Evolutionary conservation across 805 yeast species (phyloP).

Genomic region (Candida railenensis): DNA sequence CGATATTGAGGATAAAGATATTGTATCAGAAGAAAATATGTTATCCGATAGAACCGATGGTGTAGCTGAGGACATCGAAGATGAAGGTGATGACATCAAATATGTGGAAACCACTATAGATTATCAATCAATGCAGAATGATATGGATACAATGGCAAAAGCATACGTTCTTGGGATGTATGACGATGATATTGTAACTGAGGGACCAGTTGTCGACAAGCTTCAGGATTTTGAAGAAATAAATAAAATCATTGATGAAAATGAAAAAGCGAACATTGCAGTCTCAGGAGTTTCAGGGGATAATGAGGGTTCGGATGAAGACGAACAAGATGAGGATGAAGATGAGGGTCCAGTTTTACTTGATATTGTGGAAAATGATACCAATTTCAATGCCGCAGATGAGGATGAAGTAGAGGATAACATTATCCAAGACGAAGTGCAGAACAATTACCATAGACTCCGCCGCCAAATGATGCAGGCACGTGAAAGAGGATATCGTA

Average conservation of each 20-base stretch:
- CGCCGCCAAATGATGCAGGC: conserved; percentile 48
- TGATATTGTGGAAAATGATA: conserved; percentile 44
- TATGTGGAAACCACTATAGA: conserved; percentile 35
- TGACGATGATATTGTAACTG: conserved; percentile 57
- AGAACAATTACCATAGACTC: conserved; percentile 54
- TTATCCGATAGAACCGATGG: too few relatives aligned
- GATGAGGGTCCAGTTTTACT: conserved; percentile 38
- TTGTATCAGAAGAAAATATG: not conserved
- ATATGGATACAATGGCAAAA: conserved; percentile 57
- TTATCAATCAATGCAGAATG: conserved; percentile 39
- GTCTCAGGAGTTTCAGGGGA: conserved; percentile 9
- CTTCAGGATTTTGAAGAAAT: conserved; percentile 54
- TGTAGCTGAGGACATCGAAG: not conserved
- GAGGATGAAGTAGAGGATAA: conserved; percentile 9
- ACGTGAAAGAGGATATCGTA: conserved; percentile 41
- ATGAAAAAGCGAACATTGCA: conserved; percentile 2
- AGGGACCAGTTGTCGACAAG: conserved; percentile 55
- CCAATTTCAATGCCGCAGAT: conserved; percentile 15
- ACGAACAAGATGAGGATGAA: conserved; percentile 34
- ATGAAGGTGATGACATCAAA: conserved; percentile 5
- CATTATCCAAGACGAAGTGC: conserved; percentile 43
- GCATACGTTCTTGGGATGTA: conserved; percentile 61
- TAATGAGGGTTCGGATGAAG: conserved; percentile 20
- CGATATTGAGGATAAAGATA: conserved; percentile 11
- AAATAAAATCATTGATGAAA: conserved; percentile 46